Conservation (phyloP, 495 filamentous ascomycete genomes). For the Daldinia childiae region DNA sequence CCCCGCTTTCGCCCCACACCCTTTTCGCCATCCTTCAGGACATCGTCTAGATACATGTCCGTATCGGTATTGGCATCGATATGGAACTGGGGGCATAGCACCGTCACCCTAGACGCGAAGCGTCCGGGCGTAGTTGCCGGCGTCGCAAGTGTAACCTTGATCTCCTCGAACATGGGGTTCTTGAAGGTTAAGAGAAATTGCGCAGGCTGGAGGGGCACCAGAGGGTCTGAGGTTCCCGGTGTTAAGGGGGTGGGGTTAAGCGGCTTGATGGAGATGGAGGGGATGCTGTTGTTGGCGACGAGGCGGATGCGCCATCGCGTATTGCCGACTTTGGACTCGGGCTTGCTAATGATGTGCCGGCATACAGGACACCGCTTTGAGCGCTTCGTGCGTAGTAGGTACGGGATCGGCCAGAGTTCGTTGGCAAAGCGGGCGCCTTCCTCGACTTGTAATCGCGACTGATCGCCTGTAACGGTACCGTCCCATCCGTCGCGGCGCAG, state of each 20-base stretch:
- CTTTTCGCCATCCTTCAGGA: constrained; percentile 63
- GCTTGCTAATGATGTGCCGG: constrained; percentile 93
- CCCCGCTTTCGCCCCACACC: constrained; percentile 47
- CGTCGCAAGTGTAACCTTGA: constrained; percentile 87
- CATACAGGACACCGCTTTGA: constrained; percentile 92
- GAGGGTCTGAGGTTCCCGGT: constrained; percentile 40
- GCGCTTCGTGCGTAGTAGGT: constrained; percentile 87
- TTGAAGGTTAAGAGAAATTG: constrained; percentile 89
- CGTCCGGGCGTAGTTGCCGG: constrained; percentile 81
- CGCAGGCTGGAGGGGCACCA: constrained; percentile 73
- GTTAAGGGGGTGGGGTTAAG: constrained; percentile 48
- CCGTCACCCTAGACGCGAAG: constrained; percentile 81
- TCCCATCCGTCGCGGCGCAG: constrained; percentile 56
- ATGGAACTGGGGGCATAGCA: constrained; percentile 93
- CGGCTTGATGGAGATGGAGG: constrained; percentile 75
- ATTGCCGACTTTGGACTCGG: constrained; percentile 86
- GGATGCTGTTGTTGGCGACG: constrained; percentile 89
- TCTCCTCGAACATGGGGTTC: constrained; percentile 91
- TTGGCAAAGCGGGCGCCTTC: constrained; percentile 63
- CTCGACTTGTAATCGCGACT: constrained; percentile 60
- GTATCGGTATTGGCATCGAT: constrained; percentile 95
- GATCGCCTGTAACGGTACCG: constrained; percentile 51
- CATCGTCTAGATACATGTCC: constrained; percentile 80
- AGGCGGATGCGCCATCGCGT: constrained; percentile 90
- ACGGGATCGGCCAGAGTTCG: constrained; percentile 79